Evolutionary conservation across 2,329 filamentous ascomycete species (phyloP).

Genomic region (Penicillium expansum): DNA sequence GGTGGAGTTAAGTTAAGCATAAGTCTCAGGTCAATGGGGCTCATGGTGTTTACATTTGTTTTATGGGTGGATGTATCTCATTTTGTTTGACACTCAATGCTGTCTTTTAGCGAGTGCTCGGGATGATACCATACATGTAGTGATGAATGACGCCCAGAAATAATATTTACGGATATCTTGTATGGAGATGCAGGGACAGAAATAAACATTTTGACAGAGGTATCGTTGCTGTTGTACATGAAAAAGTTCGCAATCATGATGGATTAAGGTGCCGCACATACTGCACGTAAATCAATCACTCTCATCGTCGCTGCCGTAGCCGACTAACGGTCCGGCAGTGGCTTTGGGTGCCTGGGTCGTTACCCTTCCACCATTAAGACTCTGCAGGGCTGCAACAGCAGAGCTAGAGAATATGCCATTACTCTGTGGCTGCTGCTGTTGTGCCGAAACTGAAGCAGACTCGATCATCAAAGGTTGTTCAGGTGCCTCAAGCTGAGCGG

Average conservation of each 20-base stretch:
- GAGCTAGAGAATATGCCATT: conserved; percentile 76
- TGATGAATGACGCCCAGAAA: conserved; percentile 17
- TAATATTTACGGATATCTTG: conserved; percentile 7
- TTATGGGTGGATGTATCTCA: conserved; percentile 2
- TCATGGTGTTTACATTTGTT: conserved; percentile 10
- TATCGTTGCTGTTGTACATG: conserved; percentile 38
- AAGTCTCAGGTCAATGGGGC: conserved; percentile 9
- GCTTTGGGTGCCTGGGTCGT: conserved; percentile 42
- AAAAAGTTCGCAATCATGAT: conserved; percentile 16
- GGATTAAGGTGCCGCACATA: conserved; percentile 1
- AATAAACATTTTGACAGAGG: conserved; percentile 22
- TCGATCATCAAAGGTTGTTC: conserved; percentile 49
- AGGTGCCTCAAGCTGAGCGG: conserved; percentile 57
- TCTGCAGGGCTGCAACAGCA: conserved; percentile 75
- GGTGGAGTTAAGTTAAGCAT: conserved; percentile 1
- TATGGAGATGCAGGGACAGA: conserved; percentile 6
- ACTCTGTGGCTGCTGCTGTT: conserved; percentile 32
- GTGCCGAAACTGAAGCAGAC: conserved; percentile 33
- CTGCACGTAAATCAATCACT: conserved; percentile 49
- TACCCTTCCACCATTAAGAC: conserved; percentile 45
- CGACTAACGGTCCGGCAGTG: conserved; percentile 70
- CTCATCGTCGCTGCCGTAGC: conserved; percentile 87
- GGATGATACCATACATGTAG: conserved; percentile 17
- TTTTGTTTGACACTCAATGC: conserved; percentile 13
- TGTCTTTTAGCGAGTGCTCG: conserved; percentile 18